Evolutionary conservation across 1,284 basidiomycete species (phyloP), one percentile per base, ranked within the genome.

Genomic region (Moesziomyces globuligerus): DNA sequence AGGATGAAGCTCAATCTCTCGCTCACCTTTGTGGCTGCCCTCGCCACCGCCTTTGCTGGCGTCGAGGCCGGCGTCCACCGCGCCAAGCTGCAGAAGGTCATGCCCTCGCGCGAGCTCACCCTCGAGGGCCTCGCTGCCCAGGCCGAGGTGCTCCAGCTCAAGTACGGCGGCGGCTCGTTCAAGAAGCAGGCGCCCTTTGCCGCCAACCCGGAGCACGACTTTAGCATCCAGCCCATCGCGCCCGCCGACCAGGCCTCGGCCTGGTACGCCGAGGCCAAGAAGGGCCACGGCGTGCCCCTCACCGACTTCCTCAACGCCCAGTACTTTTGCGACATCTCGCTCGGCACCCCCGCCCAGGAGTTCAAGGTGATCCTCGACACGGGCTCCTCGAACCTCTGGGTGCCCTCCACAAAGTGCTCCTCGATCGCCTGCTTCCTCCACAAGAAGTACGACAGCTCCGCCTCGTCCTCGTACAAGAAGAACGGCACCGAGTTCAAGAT

Each of bases 371-470:
- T 93, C 58, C 87, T 93, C 64, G 92, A 93, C 81, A 93, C 91
- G 46, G 92, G 91, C 23, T 94, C 93, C 42, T 90, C 91, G 83
- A 95, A 95, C 83, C 87, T 95, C 20, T 96, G 93, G 93, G 91
- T 96, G 7, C 96, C 96, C 10, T 93, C 93, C 77, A 84, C 85
- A 29, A 84, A 88, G 73, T 99, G 96, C 86, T 91, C 89, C 11
- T 95, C 93, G 29, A 98, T 99, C 78, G 94, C 96, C 24, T 99
- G 96, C 86, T 98, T 98, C 90, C 86, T 96, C 43, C 95, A 98
- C 82, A 80, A 88, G 80, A 97, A 97, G 86, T 98, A 98, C 83
- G 91, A 98, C 79, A 90, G 91, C 15, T 82, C 84, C n/a, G 54
- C 62, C 38, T 98, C 96, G 1, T 89, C 89, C 1, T 90, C 94